Conservation (phyloP, 495 filamentous ascomycete species). For the Collariella sp. region DNA sequence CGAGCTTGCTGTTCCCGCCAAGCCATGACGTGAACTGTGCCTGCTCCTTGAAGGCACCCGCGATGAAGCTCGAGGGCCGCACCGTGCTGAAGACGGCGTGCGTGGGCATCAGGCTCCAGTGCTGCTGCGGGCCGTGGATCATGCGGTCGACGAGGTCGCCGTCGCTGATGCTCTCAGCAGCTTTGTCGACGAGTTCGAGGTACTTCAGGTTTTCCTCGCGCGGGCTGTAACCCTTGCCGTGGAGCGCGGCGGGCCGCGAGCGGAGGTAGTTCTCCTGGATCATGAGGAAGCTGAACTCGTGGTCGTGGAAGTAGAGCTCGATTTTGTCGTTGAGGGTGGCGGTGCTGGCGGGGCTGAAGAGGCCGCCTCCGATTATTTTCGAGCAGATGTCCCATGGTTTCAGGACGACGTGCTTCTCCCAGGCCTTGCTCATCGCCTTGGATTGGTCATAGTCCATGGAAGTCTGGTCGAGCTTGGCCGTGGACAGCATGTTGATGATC, state of each 20-base stretch:
- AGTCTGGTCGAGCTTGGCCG: conserved; percentile 75
- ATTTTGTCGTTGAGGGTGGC: conserved; percentile 91
- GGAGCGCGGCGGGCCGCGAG: conserved; percentile 60
- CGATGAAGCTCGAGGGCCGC: conserved; percentile 79
- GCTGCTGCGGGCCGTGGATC: conserved; percentile 96
- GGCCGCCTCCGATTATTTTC: conserved; percentile 80
- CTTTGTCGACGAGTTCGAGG: conserved; percentile 75
- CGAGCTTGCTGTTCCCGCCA: conserved; percentile 85
- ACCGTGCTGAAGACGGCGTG: conserved; percentile 98
- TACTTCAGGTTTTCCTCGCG: conserved; percentile 65
- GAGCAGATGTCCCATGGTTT: conserved; percentile 97
- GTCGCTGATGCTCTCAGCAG: conserved; percentile 91
- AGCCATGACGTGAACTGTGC: conserved; percentile 79
- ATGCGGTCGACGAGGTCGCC: conserved; percentile 94
- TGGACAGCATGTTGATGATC: conserved; percentile 97
- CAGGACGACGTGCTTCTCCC: conserved; percentile 94
- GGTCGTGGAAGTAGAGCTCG: conserved; percentile 98
- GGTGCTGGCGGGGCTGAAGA: conserved; percentile 75
- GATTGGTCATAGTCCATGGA: conserved; percentile 72
- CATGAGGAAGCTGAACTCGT: conserved; percentile 95
- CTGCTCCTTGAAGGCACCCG: conserved; percentile 55
- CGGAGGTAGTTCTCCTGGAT: conserved; percentile 95
- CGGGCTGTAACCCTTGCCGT: conserved; percentile 42
- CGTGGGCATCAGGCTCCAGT: conserved; percentile 95
- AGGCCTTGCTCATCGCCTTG: conserved; percentile 89